A percentile compares a stretch with the other conserved stretches of the same genome.
phyloP scores from a whole-genome alignment of 192 early-diverging fungal genomes.

The Entomortierella lignicola region DNA sequence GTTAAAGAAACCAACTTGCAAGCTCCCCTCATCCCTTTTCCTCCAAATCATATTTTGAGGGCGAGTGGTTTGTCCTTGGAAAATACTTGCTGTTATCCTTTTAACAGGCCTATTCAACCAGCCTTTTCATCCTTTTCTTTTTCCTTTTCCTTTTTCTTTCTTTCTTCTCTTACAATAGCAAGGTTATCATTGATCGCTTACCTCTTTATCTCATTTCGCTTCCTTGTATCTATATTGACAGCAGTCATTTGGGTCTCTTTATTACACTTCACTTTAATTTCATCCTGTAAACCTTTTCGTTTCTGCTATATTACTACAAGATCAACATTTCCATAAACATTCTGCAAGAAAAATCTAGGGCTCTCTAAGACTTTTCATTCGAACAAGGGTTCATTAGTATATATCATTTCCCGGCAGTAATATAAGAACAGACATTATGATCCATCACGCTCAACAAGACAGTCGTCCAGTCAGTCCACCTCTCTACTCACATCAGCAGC shows the following conservation, averaged over 20 bases:
- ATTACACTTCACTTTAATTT: too few relatives aligned
- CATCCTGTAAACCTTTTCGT: too few relatives aligned
- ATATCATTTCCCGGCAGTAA: too few relatives aligned
- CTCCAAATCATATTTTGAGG: not conserved
- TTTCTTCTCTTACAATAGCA: constrained; percentile 6
- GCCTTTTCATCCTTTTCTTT: not conserved
- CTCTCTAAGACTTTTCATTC: too few relatives aligned
- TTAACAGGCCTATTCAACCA: not conserved
- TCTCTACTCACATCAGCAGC: constrained; percentile 7
- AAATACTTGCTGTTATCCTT: not conserved
- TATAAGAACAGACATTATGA: constrained; percentile 2
- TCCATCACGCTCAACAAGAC: constrained; percentile 9
- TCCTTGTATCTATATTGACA: not conserved
- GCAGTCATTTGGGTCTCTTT: too few relatives aligned
- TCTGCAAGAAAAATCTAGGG: too few relatives aligned
- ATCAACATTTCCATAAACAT: too few relatives aligned
- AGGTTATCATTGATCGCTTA: too few relatives aligned
- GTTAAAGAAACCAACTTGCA: not conserved
- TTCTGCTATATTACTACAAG: too few relatives aligned
- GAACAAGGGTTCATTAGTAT: not conserved
- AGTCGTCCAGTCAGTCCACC: not conserved
- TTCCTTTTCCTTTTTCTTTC: constrained; percentile 8
- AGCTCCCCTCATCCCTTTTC: not conserved
- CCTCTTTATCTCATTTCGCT: too few relatives aligned
- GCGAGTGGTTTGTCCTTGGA: not conserved